A percentile compares a stretch with the other conserved stretches of the same genome.
These are phyloP conservation scores for Cladobotryum mycophilum DNA, from an alignment of 2,329 filamentous ascomycete species.

Conservation along the genomic window DNA sequence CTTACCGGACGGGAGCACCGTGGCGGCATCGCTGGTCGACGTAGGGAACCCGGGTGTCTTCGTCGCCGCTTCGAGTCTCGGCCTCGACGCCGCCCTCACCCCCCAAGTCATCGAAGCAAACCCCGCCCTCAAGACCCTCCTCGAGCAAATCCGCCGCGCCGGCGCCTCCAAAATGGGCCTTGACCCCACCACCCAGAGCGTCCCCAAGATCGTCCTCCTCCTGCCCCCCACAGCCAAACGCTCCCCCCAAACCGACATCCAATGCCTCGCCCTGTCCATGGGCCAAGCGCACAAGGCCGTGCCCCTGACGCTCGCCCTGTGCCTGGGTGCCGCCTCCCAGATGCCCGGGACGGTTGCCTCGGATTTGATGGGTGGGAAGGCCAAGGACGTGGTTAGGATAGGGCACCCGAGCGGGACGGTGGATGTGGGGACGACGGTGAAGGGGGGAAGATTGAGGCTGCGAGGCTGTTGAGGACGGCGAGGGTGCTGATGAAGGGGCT, in stretches of 20 bases:
- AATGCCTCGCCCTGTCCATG: constrained; percentile 46
- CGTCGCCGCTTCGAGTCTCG: constrained; percentile 47
- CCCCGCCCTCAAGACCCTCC: constrained; percentile 33
- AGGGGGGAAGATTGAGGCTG: constrained; percentile 36
- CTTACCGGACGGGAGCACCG: constrained; percentile 24
- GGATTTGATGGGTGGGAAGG: constrained; percentile 20
- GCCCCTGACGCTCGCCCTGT: constrained; percentile 50
- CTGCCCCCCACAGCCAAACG: constrained; percentile 27
- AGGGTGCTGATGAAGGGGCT: constrained; percentile 44
- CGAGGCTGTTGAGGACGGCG: constrained; percentile 41
- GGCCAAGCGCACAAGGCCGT: constrained; percentile 51
- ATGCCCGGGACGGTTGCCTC: constrained; percentile 38
- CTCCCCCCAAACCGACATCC: constrained; percentile 30
- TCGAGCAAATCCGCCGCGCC: constrained; percentile 51
- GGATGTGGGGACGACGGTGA: constrained; percentile 38
- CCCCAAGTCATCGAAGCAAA: constrained; percentile 48
- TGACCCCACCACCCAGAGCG: constrained; percentile 37
- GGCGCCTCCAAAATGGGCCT: constrained; percentile 59
- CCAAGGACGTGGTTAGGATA: constrained; percentile 31
- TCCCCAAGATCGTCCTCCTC: constrained; percentile 55
- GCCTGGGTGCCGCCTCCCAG: constrained; percentile 42
- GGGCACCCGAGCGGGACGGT: constrained; percentile 42
- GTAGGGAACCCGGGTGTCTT: constrained; percentile 61
- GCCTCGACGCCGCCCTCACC: constrained; percentile 40
- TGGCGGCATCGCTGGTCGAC: constrained; percentile 53